Evolutionary conservation across 129 eudicot species (phyloP).

Genomic region (Escallonia herrerae): DNA sequence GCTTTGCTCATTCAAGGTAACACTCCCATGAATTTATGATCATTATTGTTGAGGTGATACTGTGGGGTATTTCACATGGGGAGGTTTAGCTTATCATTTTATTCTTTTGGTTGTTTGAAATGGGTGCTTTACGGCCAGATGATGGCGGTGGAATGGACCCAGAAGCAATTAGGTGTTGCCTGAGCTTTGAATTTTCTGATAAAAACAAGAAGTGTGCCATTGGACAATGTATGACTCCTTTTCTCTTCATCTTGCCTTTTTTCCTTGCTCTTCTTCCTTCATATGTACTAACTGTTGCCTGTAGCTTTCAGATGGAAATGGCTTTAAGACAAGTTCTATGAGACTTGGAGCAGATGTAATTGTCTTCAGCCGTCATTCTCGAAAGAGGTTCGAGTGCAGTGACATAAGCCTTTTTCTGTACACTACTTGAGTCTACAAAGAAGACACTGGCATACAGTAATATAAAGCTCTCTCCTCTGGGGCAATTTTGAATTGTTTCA

Average conservation of each 20-base stretch:
- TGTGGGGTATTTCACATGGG: neutral
- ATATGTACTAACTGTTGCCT: slow-evolving; percentile 37
- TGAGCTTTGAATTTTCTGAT: slow-evolving; percentile 72
- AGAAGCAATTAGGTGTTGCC: slow-evolving; percentile 52
- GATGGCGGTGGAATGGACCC: slow-evolving; percentile 78
- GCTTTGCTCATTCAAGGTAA: slow-evolving; percentile 55
- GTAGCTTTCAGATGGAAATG: slow-evolving; percentile 74
- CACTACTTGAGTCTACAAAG: too few relatives aligned
- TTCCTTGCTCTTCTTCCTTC: slow-evolving; percentile 9
- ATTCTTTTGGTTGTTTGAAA: neutral
- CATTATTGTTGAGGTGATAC: too few relatives aligned
- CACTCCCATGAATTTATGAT: too few relatives aligned
- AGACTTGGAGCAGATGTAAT: slow-evolving; percentile 76
- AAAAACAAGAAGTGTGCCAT: slow-evolving; percentile 52
- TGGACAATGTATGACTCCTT: slow-evolving; percentile 50
- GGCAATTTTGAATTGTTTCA: too few relatives aligned
- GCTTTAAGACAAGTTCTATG: slow-evolving; percentile 71
- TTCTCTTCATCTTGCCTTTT: slow-evolving; percentile 1
- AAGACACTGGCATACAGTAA: too few relatives aligned
- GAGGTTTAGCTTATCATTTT: neutral
- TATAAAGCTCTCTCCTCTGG: too few relatives aligned
- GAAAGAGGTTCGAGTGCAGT: slow-evolving; percentile 22
- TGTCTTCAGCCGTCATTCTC: slow-evolving; percentile 47
- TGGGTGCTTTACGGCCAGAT: slow-evolving; percentile 18
- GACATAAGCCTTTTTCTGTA: neutral